phyloP scores from a whole-genome alignment of 345 rosid genomes.

The Sisymbrium irio region DNA sequence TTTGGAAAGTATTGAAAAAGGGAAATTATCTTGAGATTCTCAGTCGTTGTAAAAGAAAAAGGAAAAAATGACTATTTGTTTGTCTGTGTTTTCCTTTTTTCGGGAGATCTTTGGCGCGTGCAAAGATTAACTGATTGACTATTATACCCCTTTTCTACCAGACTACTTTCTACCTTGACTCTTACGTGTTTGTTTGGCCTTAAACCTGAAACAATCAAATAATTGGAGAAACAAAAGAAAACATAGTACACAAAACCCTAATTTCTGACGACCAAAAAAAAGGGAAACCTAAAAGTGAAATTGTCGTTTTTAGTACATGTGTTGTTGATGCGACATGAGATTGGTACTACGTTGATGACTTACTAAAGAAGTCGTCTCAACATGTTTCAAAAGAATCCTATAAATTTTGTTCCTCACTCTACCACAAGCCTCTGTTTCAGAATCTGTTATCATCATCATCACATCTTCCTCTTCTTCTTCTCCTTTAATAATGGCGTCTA shows the following conservation, averaged over 20 bases:
- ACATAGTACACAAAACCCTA: not conserved
- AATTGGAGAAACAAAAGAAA: too few relatives aligned
- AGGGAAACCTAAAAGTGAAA: not conserved
- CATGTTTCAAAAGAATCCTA: slow-evolving; percentile 58
- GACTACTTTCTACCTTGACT: too few relatives aligned
- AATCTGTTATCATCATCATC: slow-evolving; percentile 31
- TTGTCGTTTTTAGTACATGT: not conserved
- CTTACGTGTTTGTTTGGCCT: too few relatives aligned
- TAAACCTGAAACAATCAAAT: too few relatives aligned
- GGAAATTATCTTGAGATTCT: too few relatives aligned
- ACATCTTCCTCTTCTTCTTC: slow-evolving; percentile 8
- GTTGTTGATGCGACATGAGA: slow-evolving; percentile 20
- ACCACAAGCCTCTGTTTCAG: slow-evolving; percentile 46
- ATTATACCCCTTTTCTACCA: too few relatives aligned
- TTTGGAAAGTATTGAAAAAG: too few relatives aligned
- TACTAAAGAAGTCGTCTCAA: slow-evolving; percentile 56
- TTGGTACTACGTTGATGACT: slow-evolving; percentile 16
- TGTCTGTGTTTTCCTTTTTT: too few relatives aligned
- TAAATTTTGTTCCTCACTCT: slow-evolving; percentile 62
- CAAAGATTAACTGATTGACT: too few relatives aligned
- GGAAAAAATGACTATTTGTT: too few relatives aligned
- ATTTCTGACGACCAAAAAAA: not conserved
- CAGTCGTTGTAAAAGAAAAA: too few relatives aligned
- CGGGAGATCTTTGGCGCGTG: too few relatives aligned
- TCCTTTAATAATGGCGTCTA: slow-evolving; percentile 42